These are phyloP conservation scores for Meyerozyma guilliermondii DNA, from an alignment of 1,139 yeast species.

Conservation along the genomic window DNA sequence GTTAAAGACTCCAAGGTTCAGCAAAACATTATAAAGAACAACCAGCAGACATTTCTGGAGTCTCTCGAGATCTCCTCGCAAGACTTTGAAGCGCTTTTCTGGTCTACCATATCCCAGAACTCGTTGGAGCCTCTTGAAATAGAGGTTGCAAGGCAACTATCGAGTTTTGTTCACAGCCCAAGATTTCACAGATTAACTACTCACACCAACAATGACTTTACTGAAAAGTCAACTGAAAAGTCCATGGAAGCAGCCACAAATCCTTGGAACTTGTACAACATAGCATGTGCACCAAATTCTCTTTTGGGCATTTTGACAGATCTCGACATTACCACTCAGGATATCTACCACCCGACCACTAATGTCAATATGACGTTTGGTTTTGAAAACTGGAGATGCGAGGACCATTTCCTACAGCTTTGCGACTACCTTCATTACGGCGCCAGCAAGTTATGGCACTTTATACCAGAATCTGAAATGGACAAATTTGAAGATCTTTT, in stretches of 20 bases:
- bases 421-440: slow-evolving; percentile 70
- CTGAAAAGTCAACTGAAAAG: too few relatives aligned
- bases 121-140: background rate
- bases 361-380: slow-evolving; percentile 63
- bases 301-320: slow-evolving; percentile 36
- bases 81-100: background rate
- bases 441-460: slow-evolving; percentile 71
- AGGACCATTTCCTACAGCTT: slow-evolving; percentile 69
- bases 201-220: background rate
- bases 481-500: slow-evolving; percentile 53
- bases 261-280: slow-evolving; percentile 71
- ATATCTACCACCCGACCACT: slow-evolving; percentile 25
- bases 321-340: slow-evolving; percentile 37
- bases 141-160: background rate
- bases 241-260: slow-evolving; percentile 15
- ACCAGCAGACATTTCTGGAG: background rate
- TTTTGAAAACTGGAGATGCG: slow-evolving; percentile 67
- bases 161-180: background rate
- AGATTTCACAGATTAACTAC: background rate
- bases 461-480: slow-evolving; percentile 67
- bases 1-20: background rate
- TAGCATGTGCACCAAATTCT: slow-evolving; percentile 56
- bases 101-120: background rate
- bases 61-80: background rate
- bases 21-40: background rate